Evolutionary conservation across 2,329 filamentous ascomycete genomes (phyloP), one percentile per base, ranked within the genome.

Genomic region (Talaromyces sp.): DNA sequence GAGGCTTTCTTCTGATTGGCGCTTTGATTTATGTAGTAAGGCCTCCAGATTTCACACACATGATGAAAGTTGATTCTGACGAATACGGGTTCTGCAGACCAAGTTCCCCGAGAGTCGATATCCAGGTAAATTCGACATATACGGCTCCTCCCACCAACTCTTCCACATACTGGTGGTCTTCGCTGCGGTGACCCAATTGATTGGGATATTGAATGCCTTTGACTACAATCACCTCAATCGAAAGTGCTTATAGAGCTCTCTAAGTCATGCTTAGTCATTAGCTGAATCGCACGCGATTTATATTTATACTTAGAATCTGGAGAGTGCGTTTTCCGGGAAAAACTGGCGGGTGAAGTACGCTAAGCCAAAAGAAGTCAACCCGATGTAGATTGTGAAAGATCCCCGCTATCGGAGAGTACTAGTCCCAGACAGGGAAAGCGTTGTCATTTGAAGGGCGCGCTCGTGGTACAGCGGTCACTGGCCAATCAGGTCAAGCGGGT

Each of bases 121-220:
- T 52, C 71, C 72, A 1, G 70, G 68, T 2, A 60, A 56, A 15
- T 73, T 74, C 56, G 70, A 73, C 53, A 65, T 73, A 33, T 72
- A 66, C 63, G 67, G 68, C 15, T 64, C 65, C 13, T 73, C 69
- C 5, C 71, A 73, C 57, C 68, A 67, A 3, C 61, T 72, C 15
- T 74, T 69, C 62, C 71, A 73, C 39, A 13, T 41, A 28, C 9
- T 40, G 17, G 37, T 40, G 37, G 17, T 21, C 2, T 40, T 40
- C 17, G 37, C 37, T 21, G 17, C 17, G 35, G 35, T 7, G 35
- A n/a, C 35, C 1, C 35, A 37, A n/a, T 37, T 37, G 11, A 37
- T n/a, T 37, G 35, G 35, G 35, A 37, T 37, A 17, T 37, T 37
- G 2, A n/a, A 37, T n/a, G 35, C 35, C 13, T 37, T 37, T 37